These are phyloP conservation scores for Avena eriantha DNA, from an alignment of 176 grass and related monocot genomes.

Conservation along the genomic window DNA sequence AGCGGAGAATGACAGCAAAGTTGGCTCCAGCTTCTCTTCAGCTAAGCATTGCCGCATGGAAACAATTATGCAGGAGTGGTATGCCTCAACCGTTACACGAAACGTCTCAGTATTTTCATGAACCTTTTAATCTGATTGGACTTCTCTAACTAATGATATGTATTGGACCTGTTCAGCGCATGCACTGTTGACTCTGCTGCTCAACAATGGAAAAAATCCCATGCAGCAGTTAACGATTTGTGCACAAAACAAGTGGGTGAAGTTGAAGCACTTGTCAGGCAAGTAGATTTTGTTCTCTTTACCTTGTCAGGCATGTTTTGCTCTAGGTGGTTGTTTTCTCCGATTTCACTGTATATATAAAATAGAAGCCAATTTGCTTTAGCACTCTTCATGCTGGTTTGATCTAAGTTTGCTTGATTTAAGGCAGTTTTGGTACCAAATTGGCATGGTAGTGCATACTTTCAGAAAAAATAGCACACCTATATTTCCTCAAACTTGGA, in stretches of 20 bases:
- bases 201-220: slow-evolving; percentile 80
- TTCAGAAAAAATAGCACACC: background rate
- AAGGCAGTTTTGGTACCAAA: background rate
- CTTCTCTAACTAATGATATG: slow-evolving; percentile 26
- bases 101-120: background rate
- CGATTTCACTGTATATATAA: background rate
- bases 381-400: slow-evolving; percentile 18
- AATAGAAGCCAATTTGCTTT: background rate
- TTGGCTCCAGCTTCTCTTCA: slow-evolving; percentile 74
- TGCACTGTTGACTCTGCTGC: slow-evolving; percentile 71
- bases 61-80: slow-evolving; percentile 82
- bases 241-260: slow-evolving; percentile 75
- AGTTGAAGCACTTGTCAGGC: slow-evolving; percentile 80
- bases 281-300: slow-evolving; percentile 42
- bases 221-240: slow-evolving; percentile 69
- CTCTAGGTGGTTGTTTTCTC: background rate
- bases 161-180: slow-evolving; percentile 49
- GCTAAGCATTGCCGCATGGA: slow-evolving; percentile 94
- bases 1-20: slow-evolving; percentile 68
- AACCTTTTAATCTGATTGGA: background rate
- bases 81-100: background rate
- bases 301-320: background rate
- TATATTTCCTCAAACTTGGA: background rate
- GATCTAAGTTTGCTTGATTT: background rate
- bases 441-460: background rate